Base-by-base conservation (phyloP, 2,329 filamentous ascomycete genomes). In the Exserohilum rostratum region DNA sequence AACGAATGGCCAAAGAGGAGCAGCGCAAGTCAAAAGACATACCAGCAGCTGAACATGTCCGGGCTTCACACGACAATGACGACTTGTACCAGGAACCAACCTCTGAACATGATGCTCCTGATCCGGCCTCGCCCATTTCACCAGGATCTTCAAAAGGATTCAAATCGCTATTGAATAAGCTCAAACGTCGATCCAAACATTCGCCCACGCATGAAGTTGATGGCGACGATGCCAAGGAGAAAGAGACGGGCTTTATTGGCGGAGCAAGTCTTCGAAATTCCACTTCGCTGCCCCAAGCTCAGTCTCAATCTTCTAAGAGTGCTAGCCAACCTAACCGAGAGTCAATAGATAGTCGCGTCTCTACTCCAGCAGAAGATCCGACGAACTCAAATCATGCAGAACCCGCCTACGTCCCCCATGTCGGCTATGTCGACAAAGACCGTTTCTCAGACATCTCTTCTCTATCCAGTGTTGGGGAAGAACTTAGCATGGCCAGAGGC, bases 11-110 rank as follows among this genome's bases (percentile, higher is more conserved):
- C n/a, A 74, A 83, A 57, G 80, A 82, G 57, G 80, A 85, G 50
- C 85, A 83, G 68, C 81, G 80, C 20, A 85, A 78, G 50, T 78
- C 78, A 1, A 75, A 72, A 47, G 74, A 78, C 38, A 62, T 67
- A 27, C 66, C 70, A 5, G 54, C 45, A 31, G 30, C 49, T 13
- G 59, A 58, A 17, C 43, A 59, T 6, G 46, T 45, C 18, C 45
- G 54, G 5, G 53, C 56, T 33, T 15, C 38, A 10, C 47, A 46
- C 22, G 57, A 63, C 1, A 57, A 65, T 30, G 62, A 65, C 39
- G 62, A 70, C 30, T 45, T 66, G 10, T 64, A 66, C 40, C 54
- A 62, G 35, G 61, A 65, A 27, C 55, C 61, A 9, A 42, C 52
- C 22, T 30, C 51, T 4, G 63, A 50, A 20, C 53, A 61, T 9